Conservation (phyloP, 176 grass and related monocot species). For the Ampelocalamus luodianensis region DNA sequence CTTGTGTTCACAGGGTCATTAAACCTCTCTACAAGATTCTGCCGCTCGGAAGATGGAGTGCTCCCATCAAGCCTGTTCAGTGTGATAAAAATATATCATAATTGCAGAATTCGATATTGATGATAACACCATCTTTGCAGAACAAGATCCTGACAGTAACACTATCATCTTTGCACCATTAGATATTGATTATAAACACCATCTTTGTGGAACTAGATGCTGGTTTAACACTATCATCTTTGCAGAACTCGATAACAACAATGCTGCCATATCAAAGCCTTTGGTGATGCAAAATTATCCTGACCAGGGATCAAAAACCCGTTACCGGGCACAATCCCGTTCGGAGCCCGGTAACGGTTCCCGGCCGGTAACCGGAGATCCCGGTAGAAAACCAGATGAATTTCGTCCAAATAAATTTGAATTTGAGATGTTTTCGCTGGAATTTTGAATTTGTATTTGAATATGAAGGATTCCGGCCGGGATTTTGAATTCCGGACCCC, state of each 20-base stretch:
- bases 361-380: too few species aligned
- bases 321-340: too few species aligned
- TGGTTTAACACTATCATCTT: neutral
- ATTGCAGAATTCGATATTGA: slow-evolving; percentile 30
- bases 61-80: slow-evolving; percentile 90
- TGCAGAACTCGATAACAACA: neutral
- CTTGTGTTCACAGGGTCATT: slow-evolving; percentile 78
- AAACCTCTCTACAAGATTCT: slow-evolving; percentile 91
- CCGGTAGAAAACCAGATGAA: too few species aligned
- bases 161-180: slow-evolving; percentile 31
- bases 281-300: too few species aligned
- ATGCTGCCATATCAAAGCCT: neutral
- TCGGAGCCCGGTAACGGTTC: too few species aligned
- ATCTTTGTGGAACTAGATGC: slow-evolving; percentile 28
- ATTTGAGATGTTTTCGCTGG: too few species aligned
- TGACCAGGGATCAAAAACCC: too few species aligned
- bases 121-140: neutral
- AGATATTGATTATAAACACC: neutral
- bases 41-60: slow-evolving; percentile 83
- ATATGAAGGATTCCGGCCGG: too few species aligned
- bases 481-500: too few species aligned
- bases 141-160: slow-evolving; percentile 16
- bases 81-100: slow-evolving; percentile 21
- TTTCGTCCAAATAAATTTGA: too few species aligned
- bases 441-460: too few species aligned